Conservation (phyloP, 805 yeast genomes). For the Candida arabinofermentans region DNA sequence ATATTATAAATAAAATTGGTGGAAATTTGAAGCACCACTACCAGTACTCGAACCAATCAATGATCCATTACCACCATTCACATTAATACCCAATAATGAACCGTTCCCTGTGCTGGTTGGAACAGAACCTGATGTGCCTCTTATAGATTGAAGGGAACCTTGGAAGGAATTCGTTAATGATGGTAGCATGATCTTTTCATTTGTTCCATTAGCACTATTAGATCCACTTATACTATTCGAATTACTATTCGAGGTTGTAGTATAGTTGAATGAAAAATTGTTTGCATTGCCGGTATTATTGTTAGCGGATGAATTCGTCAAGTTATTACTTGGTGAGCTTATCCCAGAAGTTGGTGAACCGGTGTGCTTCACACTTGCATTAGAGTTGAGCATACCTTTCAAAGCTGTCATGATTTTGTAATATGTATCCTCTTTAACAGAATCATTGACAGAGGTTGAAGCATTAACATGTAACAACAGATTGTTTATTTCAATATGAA, state of each 20-base stretch:
- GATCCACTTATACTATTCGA: background rate
- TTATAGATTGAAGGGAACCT: conserved; percentile 22
- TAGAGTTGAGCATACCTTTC: conserved; percentile 16
- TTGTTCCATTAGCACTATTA: conserved; percentile 3
- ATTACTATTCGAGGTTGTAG: conserved; percentile 5
- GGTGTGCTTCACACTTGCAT: conserved; percentile 2
- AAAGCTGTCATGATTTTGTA: conserved; percentile 20
- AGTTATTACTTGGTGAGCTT: conserved; percentile 6
- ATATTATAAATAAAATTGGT: conserved; percentile 30
- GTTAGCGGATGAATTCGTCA: background rate
- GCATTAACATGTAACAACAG: conserved; percentile 26
- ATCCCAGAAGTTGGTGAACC: conserved; percentile 21
- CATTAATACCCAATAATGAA: conserved; percentile 11
- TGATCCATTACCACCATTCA: conserved; percentile 3
- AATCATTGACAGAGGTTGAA: conserved; percentile 17
- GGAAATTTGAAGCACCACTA: conserved; percentile 10
- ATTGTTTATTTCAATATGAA: conserved; percentile 27
- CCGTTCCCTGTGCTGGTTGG: background rate
- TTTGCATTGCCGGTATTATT: conserved; percentile 1
- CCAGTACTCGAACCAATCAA: background rate
- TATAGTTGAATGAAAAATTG: conserved; percentile 9
- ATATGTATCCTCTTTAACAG: conserved; percentile 25
- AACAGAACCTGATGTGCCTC: conserved; percentile 5
- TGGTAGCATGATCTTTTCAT: conserved; percentile 21
- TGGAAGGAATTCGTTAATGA: conserved; percentile 21